Evolutionary conservation across 2,329 filamentous ascomycete species (phyloP).

Genomic region (Neofusicoccum ribis): DNA sequence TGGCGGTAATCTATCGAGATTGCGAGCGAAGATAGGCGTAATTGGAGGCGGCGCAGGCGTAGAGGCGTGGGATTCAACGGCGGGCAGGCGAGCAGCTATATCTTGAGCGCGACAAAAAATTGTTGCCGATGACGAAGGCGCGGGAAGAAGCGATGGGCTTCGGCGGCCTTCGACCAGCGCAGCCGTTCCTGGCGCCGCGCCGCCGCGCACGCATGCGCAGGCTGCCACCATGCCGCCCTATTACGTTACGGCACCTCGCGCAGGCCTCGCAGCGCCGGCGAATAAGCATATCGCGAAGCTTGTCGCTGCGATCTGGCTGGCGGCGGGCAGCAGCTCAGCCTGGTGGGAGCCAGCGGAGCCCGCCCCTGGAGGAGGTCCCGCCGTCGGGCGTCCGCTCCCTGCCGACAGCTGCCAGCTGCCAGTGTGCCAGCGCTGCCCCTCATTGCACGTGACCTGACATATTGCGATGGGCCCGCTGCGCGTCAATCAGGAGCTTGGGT

Average conservation of each 20-base stretch:
- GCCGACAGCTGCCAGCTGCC: not conserved
- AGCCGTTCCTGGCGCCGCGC: not conserved
- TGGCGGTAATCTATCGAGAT: conserved; percentile 19
- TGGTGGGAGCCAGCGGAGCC: conserved; percentile 6
- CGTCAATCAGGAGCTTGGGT: conserved; percentile 17
- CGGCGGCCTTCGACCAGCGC: conserved; percentile 24
- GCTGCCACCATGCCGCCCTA: not conserved
- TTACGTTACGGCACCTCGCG: not conserved
- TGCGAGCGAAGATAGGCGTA: not conserved
- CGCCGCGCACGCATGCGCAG: not conserved
- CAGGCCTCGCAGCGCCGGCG: not conserved
- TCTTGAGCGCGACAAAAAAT: conserved; percentile 7
- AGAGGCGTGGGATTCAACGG: not conserved
- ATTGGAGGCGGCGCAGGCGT: not conserved
- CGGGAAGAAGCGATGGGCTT: conserved; percentile 20
- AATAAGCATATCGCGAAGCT: conserved; percentile 3
- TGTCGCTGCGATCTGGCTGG: conserved; percentile 5
- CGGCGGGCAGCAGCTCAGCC: conserved; percentile 7
- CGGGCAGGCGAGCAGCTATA: conserved; percentile 7
- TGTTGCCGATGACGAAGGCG: conserved; percentile 20
- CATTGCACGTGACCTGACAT: conserved; percentile 32
- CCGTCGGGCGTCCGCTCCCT: conserved; percentile 13
- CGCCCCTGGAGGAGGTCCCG: conserved; percentile 15
- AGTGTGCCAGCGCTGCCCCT: conserved; percentile 28
- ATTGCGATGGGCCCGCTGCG: conserved; percentile 20